phyloP scores from a whole-genome alignment of 805 yeast species.

The Candida ulmi region DNA sequence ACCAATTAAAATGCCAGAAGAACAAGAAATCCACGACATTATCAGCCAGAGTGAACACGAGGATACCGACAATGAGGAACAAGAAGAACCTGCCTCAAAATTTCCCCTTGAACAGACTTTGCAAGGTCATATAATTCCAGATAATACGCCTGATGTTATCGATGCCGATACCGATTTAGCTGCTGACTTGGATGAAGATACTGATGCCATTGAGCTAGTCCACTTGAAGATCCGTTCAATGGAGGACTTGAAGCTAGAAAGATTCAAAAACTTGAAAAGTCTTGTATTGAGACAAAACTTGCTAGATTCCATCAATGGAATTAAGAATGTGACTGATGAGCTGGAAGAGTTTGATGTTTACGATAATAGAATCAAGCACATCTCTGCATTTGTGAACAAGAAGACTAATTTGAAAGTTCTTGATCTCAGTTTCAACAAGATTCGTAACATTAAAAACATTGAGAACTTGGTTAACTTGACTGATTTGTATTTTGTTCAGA shows the following conservation, averaged over 20 bases:
- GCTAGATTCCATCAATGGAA: constrained; percentile 63
- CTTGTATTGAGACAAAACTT: constrained; percentile 82
- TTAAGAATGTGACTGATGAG: constrained; percentile 53
- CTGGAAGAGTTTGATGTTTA: constrained; percentile 82
- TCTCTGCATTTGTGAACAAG: constrained; percentile 62
- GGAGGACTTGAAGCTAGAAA: constrained; percentile 50
- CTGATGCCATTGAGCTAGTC: constrained; percentile 55
- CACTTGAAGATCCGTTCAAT: constrained; percentile 65
- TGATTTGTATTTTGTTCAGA: constrained; percentile 82
- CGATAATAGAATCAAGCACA: constrained; percentile 87
- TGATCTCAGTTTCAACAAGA: constrained; percentile 87
- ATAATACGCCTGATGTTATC: constrained; percentile 40
- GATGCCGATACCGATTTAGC: constrained; percentile 69
- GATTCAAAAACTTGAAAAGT: constrained; percentile 52
- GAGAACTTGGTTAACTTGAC: constrained; percentile 56
- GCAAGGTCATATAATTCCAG: constrained; percentile 25
- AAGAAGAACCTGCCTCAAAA: constrained; percentile 1
- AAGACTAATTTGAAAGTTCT: constrained; percentile 51
- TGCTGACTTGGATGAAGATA: constrained; percentile 45
- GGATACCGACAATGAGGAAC: constrained; percentile 17
- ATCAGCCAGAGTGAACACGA: constrained; percentile 18
- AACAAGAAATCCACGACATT: constrained; percentile 4
- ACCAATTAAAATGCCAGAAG: neutral
- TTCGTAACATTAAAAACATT: constrained; percentile 77
- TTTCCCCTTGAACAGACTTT: constrained; percentile 3